A percentile compares a stretch with the other conserved stretches of the same genome.
Conservation (phyloP, 805 yeast genomes). For the Wickerhamiella alocasiicola region DNA sequence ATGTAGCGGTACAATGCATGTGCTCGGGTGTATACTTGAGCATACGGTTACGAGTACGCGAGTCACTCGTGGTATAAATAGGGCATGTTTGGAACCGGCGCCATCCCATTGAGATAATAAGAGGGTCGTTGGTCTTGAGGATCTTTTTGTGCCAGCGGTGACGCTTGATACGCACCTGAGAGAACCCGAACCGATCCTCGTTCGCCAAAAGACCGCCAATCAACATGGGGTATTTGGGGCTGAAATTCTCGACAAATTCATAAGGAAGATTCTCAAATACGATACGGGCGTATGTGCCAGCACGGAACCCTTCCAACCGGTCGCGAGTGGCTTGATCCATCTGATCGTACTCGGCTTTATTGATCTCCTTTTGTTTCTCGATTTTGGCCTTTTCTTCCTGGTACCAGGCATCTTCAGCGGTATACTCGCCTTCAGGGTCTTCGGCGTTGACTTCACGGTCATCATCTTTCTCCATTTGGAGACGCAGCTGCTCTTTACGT, state of each 20-base stretch:
- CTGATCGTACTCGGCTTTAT: conserved; percentile 50
- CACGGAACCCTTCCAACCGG: conserved; percentile 78
- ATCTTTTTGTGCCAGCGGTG: conserved; percentile 99
- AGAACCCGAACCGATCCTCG: conserved; percentile 83
- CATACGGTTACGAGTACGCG: conserved; percentile 96
- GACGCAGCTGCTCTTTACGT: conserved; percentile 75
- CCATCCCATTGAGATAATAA: conserved; percentile 92
- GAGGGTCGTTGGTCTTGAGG: conserved; percentile 87
- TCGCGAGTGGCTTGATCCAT: conserved; percentile 68
- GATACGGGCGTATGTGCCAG: conserved; percentile 87
- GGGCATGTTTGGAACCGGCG: conserved; percentile 96
- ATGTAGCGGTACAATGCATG: conserved; percentile 88
- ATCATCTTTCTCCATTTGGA: conserved; percentile 74
- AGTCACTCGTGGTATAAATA: conserved; percentile 88
- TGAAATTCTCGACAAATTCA: conserved; percentile 78
- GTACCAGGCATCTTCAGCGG: conserved; percentile 76
- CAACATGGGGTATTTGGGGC: conserved; percentile 73
- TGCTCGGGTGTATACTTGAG: conserved; percentile 97
- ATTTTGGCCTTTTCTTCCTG: conserved; percentile 94
- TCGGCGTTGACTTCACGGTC: conserved; percentile 62
- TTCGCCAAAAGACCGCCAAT: conserved; percentile 85
- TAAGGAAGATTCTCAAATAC: conserved; percentile 76
- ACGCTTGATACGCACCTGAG: conserved; percentile 88
- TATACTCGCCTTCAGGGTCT: conserved; percentile 67
- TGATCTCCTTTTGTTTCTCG: conserved; percentile 91